phyloP scores from a whole-genome alignment of 805 yeast genomes.

The Wickerhamomyces mucosus region DNA sequence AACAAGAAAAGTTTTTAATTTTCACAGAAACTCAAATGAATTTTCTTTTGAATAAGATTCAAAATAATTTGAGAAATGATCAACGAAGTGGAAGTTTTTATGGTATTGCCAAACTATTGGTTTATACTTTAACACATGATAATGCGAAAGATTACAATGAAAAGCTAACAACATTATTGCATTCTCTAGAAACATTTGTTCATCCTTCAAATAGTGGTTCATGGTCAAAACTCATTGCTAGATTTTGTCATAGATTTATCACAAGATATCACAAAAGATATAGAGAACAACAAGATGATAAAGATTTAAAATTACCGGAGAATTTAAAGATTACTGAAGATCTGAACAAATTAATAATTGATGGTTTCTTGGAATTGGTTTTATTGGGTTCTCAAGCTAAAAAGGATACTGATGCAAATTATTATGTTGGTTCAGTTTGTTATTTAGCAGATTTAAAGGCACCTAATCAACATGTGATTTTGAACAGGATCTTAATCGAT shows the following conservation, averaged over 20 bases:
- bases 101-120: slow-evolving; percentile 41
- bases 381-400: slow-evolving; percentile 76
- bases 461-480: slow-evolving; percentile 25
- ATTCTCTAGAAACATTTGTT: slow-evolving; percentile 67
- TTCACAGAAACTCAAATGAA: slow-evolving; percentile 54
- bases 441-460: slow-evolving; percentile 54
- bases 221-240: slow-evolving; percentile 73
- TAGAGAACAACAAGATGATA: slow-evolving; percentile 34
- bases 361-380: slow-evolving; percentile 40
- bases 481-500: slow-evolving; percentile 52
- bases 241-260: slow-evolving; percentile 51
- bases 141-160: slow-evolving; percentile 36
- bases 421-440: slow-evolving; percentile 50
- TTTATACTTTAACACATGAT: slow-evolving; percentile 53
- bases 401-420: slow-evolving; percentile 41
- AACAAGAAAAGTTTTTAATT: slow-evolving; percentile 49
- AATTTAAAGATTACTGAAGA: slow-evolving; percentile 21
- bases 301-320: slow-evolving; percentile 14
- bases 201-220: slow-evolving; percentile 91
- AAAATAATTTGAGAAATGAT: slow-evolving; percentile 28
- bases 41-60: slow-evolving; percentile 46
- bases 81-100: slow-evolving; percentile 24
- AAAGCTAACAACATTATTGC: slow-evolving; percentile 44
- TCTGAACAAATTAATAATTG: slow-evolving; percentile 26
- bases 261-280: slow-evolving; percentile 51